Conservation (phyloP, 1,284 basidiomycete species). For the Omphalotus olearius region DNA sequence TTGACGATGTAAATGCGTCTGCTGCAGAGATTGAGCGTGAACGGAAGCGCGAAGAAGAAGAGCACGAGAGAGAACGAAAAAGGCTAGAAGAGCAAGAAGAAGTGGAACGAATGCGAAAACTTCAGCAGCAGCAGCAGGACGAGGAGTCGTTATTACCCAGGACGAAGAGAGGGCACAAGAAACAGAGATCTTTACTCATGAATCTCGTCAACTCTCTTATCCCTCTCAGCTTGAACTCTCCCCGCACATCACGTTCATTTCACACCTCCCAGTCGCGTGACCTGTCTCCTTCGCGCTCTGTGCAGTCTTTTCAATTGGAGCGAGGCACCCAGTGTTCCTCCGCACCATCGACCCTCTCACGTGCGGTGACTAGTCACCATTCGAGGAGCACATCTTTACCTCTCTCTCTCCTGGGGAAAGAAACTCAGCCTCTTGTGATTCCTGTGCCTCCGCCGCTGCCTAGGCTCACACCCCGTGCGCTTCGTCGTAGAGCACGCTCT, state of each 20-base stretch:
- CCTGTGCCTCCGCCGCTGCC: conserved; percentile 23
- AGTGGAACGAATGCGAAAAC: conserved; percentile 13
- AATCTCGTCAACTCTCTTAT: conserved; percentile 48
- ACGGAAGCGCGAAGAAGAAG: conserved; percentile 26
- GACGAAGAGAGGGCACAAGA: conserved; percentile 39
- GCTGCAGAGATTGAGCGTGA: conserved; percentile 34
- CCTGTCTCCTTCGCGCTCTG: conserved; percentile 22
- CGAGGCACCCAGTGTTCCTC: conserved; percentile 16
- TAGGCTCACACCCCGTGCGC: conserved; percentile 31
- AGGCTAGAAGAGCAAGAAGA: conserved; percentile 14
- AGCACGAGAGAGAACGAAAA: conserved; percentile 19
- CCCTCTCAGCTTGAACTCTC: conserved; percentile 10
- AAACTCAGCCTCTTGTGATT: conserved; percentile 12
- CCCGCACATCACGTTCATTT: conserved; percentile 15
- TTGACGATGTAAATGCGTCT: conserved; percentile 48
- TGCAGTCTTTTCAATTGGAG: conserved; percentile 18
- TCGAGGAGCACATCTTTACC: conserved; percentile 2
- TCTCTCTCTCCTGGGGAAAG: conserved; percentile 8
- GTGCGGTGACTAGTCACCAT: conserved; percentile 8
- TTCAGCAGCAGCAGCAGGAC: conserved; percentile 16
- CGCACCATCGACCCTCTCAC: conserved; percentile 24
- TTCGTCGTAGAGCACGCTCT: conserved; percentile 70
- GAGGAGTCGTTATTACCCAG: background rate
- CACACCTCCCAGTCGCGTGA: conserved; percentile 13
- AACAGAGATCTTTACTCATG: conserved; percentile 62